Percentiles rank a stretch among this genome's conserved stretches.
Conservation (phyloP, 345 rosid species). For the Linum usitatissimum region DNA sequence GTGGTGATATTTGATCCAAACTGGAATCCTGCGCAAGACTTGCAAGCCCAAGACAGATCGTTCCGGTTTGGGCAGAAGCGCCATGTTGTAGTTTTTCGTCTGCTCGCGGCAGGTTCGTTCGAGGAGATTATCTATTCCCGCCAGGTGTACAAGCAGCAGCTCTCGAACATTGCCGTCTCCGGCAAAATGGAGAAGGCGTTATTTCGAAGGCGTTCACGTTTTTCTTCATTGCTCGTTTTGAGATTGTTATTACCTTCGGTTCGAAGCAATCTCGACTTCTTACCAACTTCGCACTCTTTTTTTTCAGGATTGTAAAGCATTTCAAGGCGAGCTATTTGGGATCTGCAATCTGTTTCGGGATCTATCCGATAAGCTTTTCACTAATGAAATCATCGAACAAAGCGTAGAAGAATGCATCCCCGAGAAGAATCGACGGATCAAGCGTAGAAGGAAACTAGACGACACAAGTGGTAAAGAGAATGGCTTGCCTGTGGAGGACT, state of each 20-base stretch:
- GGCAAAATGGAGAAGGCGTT: constrained; percentile 88
- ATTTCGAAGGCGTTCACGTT: constrained; percentile 97
- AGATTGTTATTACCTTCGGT: not conserved
- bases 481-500: constrained; percentile 19
- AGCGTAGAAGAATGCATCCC: constrained; percentile 14
- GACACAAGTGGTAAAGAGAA: constrained; percentile 16
- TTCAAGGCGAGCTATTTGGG: constrained; percentile 91
- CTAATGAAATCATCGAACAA: constrained; percentile 64
- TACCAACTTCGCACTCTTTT: constrained; percentile 3
- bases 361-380: constrained; percentile 80
- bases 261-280: not conserved
- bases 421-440: constrained; percentile 7
- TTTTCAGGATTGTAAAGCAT: constrained; percentile 81
- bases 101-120: constrained; percentile 92
- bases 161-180: constrained; percentile 85
- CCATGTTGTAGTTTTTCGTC: constrained; percentile 86
- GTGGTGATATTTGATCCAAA: constrained; percentile 94
- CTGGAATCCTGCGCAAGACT: constrained; percentile 94
- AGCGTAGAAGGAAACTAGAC: constrained; percentile 16
- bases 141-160: constrained; percentile 92
- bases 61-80: constrained; percentile 93
- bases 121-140: constrained; percentile 86
- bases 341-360: constrained; percentile 84
- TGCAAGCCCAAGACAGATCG: constrained; percentile 92
- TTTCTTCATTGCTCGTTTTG: not conserved